Conservation (phyloP, 352 stramenopile species). For the Globisporangium camurandrum region DNA sequence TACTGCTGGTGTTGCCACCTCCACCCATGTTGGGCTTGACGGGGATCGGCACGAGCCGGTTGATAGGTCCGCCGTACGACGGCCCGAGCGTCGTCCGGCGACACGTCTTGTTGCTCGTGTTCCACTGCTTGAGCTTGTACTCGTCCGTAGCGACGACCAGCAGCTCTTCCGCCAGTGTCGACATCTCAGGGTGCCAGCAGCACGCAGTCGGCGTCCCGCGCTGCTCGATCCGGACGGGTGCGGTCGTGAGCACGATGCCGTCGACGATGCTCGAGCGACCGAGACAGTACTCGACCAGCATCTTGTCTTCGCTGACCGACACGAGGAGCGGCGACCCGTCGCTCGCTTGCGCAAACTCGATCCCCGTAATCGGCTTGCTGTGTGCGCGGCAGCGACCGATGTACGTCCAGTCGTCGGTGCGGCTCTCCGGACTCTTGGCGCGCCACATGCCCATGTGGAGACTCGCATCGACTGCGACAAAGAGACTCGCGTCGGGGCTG, state of each 20-base stretch:
- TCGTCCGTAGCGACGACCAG: slow-evolving; percentile 87
- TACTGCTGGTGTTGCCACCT: background rate
- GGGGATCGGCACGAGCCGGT: slow-evolving; percentile 61
- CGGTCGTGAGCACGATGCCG: slow-evolving; percentile 74
- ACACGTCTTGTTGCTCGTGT: slow-evolving; percentile 87
- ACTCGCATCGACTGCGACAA: slow-evolving; percentile 72
- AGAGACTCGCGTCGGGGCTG: slow-evolving; percentile 56
- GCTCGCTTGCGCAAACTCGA: slow-evolving; percentile 78
- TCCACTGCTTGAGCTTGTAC: slow-evolving; percentile 93
- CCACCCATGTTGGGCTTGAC: slow-evolving; percentile 7
- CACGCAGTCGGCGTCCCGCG: slow-evolving; percentile 79
- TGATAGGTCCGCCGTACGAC: slow-evolving; percentile 87
- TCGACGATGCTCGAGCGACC: slow-evolving; percentile 73
- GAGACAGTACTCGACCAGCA: slow-evolving; percentile 87
- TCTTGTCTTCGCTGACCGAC: slow-evolving; percentile 81
- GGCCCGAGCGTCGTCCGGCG: slow-evolving; percentile 86
- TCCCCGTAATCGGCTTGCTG: slow-evolving; percentile 73
- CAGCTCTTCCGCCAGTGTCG: slow-evolving; percentile 68
- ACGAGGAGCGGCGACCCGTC: slow-evolving; percentile 78
- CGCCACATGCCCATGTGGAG: slow-evolving; percentile 77
- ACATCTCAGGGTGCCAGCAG: slow-evolving; percentile 85
- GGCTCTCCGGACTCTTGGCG: slow-evolving; percentile 22
- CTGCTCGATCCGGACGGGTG: slow-evolving; percentile 78
- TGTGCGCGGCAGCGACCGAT: slow-evolving; percentile 74
- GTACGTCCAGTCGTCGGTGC: slow-evolving; percentile 70